These are phyloP conservation scores for Boletus reticuloceps DNA, from an alignment of 768 basidiomycete genomes.

Conservation along the genomic window DNA sequence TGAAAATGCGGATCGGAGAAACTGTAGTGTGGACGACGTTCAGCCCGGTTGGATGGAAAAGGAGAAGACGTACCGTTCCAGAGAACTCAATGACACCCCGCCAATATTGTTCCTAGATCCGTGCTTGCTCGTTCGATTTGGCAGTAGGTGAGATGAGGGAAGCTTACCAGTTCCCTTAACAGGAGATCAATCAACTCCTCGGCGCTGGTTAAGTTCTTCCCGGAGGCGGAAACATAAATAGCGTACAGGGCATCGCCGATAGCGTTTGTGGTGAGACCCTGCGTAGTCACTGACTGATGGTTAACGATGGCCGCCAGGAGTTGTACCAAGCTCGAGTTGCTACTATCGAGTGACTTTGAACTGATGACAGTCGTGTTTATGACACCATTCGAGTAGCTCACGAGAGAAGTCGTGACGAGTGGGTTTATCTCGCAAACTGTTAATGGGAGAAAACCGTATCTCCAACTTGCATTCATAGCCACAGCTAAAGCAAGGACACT, in stretches of 20 bases:
- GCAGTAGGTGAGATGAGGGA: background rate
- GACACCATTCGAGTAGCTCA: slow-evolving; percentile 5
- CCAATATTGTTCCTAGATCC: slow-evolving; percentile 12
- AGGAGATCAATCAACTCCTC: background rate
- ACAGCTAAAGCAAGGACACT: background rate
- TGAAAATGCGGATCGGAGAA: slow-evolving; percentile 9
- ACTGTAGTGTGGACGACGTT: background rate
- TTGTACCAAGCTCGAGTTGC: slow-evolving; percentile 4
- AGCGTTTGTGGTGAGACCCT: slow-evolving; percentile 11
- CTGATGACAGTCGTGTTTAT: slow-evolving; percentile 1
- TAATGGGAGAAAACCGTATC: slow-evolving; percentile 12
- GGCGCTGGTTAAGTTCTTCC: background rate
- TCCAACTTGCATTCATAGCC: slow-evolving; percentile 4
- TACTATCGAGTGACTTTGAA: background rate
- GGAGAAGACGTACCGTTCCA: slow-evolving; percentile 8
- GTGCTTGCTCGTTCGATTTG: too few species aligned
- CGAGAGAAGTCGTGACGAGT: slow-evolving; percentile 8
- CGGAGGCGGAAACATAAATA: background rate
- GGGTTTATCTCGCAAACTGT: slow-evolving; percentile 9
- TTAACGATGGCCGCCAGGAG: slow-evolving; percentile 10
- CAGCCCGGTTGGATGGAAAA: background rate
- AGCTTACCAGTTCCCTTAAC: slow-evolving; percentile 2
- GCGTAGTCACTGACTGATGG: slow-evolving; percentile 8
- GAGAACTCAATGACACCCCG: slow-evolving; percentile 16
- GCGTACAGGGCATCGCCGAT: slow-evolving; percentile 21